Percentiles rank a stretch among this genome's conserved stretches.
These are phyloP conservation scores for Chytriomyces confervae DNA, from an alignment of 192 early-diverging fungal genomes.

Conservation along the genomic window DNA sequence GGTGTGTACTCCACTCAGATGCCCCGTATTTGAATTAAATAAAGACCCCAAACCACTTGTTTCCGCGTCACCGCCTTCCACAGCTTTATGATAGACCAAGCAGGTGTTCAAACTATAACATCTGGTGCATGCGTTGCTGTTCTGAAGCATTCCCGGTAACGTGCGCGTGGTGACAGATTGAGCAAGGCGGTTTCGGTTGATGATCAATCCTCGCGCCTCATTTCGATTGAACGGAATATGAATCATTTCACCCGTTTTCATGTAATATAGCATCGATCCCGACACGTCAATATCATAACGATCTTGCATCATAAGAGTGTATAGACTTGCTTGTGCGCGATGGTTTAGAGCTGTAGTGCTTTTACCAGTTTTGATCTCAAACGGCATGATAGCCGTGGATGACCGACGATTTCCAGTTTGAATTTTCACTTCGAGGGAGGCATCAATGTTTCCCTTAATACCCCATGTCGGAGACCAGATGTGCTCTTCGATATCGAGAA, in stretches of 20 bases:
- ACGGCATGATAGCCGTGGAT: slow-evolving; percentile 67
- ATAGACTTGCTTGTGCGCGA: slow-evolving; percentile 83
- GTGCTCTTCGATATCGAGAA: slow-evolving; percentile 89
- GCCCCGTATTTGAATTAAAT: slow-evolving; percentile 68
- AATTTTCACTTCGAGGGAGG: slow-evolving; percentile 42
- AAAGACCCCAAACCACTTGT: slow-evolving; percentile 61
- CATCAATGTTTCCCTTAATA: slow-evolving; percentile 91
- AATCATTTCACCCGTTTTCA: slow-evolving; percentile 69
- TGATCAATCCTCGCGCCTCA: slow-evolving; percentile 77
- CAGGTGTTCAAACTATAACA: slow-evolving; percentile 75
- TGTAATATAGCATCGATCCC: slow-evolving; percentile 78
- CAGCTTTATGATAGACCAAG: slow-evolving; percentile 70
- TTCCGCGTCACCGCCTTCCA: slow-evolving; percentile 70
- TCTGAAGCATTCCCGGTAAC: slow-evolving; percentile 77
- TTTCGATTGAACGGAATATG: slow-evolving; percentile 63
- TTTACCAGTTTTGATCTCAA: slow-evolving; percentile 91
- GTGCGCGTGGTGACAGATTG: slow-evolving; percentile 46
- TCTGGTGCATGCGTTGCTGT: slow-evolving; percentile 63
- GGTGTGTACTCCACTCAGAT: slow-evolving; percentile 63
- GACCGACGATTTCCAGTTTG: slow-evolving; percentile 4
- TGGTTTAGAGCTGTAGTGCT: slow-evolving; percentile 64
- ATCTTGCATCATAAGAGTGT: slow-evolving; percentile 84
- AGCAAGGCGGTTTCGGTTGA: slow-evolving; percentile 78
- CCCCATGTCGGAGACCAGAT: slow-evolving; percentile 93
- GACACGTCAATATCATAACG: slow-evolving; percentile 74